Evolutionary conservation across 106 monocot genomes (phyloP), one percentile per base, ranked within the genome.

Genomic region (Phalaenopsis aphrodite): DNA sequence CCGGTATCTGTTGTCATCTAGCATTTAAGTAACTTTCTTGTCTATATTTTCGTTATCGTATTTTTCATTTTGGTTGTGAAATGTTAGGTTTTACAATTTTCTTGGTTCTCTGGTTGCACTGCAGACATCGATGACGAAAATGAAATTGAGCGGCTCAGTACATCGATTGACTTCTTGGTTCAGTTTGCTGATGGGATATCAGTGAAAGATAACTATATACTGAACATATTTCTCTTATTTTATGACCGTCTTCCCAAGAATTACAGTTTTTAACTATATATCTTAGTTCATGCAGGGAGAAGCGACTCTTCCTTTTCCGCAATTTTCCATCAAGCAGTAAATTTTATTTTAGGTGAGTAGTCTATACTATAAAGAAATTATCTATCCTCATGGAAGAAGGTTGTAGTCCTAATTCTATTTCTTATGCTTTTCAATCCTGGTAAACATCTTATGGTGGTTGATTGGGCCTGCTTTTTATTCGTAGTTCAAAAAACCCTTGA

Each of bases 281-380:
- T 84, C 19, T 65, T 80, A 56, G n/a, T 23, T 46, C 80, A 11
- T 36, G 37, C 64, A 93, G 93, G 90, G 83, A 48, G 78, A 83
- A 72, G 43, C 41, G 75, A 80, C 67, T 58, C 88, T 38, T 88
- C 83, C n/a, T 90, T 86, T 72, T 72, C 84, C 71, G 81, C 88
- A 55, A 86, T 93, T 71, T 93, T 86, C 79, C 92, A 93, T 81
- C 92, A 90, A 86, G 92, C 90, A 82, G 77, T 81, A 55, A 90
- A 90, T 76, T 93, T 90, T 42, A 93, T 93, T 81, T 83, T 90
- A 82, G 90, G 92, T 93, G 84, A 86, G 81, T 76, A 17, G 76
- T 74, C 2, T 11, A 42, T 18, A 42, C n/a, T 74, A 42, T n/a
- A 19, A 7, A 74, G 19, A 17, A 74, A 43, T 5, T 45, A 5